phyloP scores from a whole-genome alignment of 441 rosid genomes.

The Jatropha podagrica region DNA sequence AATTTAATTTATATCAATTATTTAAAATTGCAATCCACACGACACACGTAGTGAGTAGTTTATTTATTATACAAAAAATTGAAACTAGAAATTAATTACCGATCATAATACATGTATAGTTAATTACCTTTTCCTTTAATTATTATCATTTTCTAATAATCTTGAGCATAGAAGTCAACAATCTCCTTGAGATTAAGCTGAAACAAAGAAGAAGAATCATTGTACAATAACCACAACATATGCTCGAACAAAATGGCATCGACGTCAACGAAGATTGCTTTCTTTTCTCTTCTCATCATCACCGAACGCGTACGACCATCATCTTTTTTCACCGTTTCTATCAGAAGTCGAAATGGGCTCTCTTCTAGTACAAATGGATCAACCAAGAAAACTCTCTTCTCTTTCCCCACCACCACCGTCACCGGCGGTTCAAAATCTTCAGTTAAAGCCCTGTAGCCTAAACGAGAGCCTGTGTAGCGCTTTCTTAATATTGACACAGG shows the following conservation, averaged over 20 bases:
- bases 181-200: slow-evolving; percentile 71
- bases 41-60: too few relatives aligned
- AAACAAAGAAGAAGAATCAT: slow-evolving; percentile 61
- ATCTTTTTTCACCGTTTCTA: slow-evolving; percentile 30
- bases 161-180: slow-evolving; percentile 70
- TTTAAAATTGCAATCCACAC: too few relatives aligned
- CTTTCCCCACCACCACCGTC: slow-evolving; percentile 73
- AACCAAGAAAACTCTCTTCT: slow-evolving; percentile 65
- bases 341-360: slow-evolving; percentile 58
- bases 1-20: too few relatives aligned
- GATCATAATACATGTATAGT: too few relatives aligned
- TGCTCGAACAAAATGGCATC: slow-evolving; percentile 87
- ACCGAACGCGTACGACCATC: background rate
- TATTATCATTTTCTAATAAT: slow-evolving; percentile 23
- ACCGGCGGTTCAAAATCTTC: slow-evolving; percentile 37
- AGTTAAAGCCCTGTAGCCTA: slow-evolving; percentile 42
- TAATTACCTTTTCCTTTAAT: too few relatives aligned
- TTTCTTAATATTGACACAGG: slow-evolving; percentile 48
- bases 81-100: too few relatives aligned
- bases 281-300: slow-evolving; percentile 23
- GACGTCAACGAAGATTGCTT: slow-evolving; percentile 54
- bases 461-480: slow-evolving; percentile 37
- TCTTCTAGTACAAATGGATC: slow-evolving; percentile 62
- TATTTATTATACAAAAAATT: too few relatives aligned
- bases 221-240: slow-evolving; percentile 77